Conservation (phyloP, 2,329 filamentous ascomycete species). For the Trichoderma cornu-damae region DNA sequence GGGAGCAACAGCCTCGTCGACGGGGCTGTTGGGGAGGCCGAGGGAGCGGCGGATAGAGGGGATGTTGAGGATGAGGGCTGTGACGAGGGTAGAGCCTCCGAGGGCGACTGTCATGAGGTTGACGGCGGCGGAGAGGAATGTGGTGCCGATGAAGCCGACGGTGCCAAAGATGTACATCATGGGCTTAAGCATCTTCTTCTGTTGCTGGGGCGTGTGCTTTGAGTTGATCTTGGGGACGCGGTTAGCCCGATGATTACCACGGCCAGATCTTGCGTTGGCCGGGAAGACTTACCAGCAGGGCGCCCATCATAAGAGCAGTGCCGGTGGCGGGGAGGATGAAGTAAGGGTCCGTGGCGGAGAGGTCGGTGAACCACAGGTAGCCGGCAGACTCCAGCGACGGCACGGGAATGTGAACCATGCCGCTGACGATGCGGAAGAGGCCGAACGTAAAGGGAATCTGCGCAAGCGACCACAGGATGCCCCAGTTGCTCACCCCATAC, state of each 20-base stretch:
- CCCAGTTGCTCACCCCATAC: slow-evolving; percentile 32
- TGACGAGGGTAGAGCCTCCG: slow-evolving; percentile 35
- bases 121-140: slow-evolving; percentile 44
- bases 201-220: slow-evolving; percentile 31
- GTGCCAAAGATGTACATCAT: slow-evolving; percentile 42
- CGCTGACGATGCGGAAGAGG: slow-evolving; percentile 69
- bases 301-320: slow-evolving; percentile 50
- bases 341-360: slow-evolving; percentile 71
- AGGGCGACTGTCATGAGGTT: slow-evolving; percentile 46
- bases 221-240: slow-evolving; percentile 31
- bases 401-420: slow-evolving; percentile 73
- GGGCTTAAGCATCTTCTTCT: slow-evolving; percentile 37
- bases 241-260: slow-evolving; percentile 20
- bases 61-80: slow-evolving; percentile 36
- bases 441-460: slow-evolving; percentile 69
- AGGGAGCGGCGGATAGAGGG: slow-evolving; percentile 35
- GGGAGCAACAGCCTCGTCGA: slow-evolving; percentile 19
- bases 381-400: slow-evolving; percentile 69
- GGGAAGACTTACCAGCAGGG: slow-evolving; percentile 45
- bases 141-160: slow-evolving; percentile 41
- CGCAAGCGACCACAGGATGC: slow-evolving; percentile 37
- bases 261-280: too few relatives aligned
- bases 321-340: slow-evolving; percentile 66
- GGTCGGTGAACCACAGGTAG: slow-evolving; percentile 70
- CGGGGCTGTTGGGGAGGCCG: slow-evolving; percentile 35